phyloP scores from a whole-genome alignment of 441 rosid species.

The Daphne laureola region DNA sequence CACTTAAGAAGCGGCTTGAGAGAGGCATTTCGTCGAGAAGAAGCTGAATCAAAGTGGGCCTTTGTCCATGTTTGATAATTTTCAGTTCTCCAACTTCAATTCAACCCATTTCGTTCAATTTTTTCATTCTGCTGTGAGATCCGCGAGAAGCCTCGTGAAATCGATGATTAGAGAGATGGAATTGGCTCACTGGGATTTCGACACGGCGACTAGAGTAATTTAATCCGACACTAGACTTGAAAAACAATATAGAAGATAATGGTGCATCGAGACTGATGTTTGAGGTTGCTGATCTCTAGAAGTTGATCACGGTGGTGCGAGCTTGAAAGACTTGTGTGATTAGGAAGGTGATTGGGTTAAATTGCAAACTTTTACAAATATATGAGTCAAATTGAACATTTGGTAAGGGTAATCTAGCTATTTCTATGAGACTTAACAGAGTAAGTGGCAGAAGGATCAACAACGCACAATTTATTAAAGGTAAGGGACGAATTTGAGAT shows the following conservation, averaged over 20 bases:
- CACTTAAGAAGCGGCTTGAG: background rate
- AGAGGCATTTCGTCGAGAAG: conserved; percentile 25
- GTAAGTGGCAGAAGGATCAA: too few relatives aligned
- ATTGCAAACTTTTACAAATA: too few relatives aligned
- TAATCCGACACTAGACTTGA: conserved; percentile 28
- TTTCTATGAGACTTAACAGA: too few relatives aligned
- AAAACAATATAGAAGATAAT: background rate
- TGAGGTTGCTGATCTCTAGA: too few relatives aligned
- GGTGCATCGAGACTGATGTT: too few relatives aligned
- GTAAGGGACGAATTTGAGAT: too few relatives aligned
- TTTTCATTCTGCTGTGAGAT: conserved; percentile 36
- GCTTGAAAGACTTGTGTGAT: too few relatives aligned
- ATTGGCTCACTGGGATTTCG: conserved; percentile 47
- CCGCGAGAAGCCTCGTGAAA: conserved; percentile 38
- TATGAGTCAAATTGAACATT: too few relatives aligned
- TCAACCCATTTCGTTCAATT: conserved; percentile 35
- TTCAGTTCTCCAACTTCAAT: conserved; percentile 25
- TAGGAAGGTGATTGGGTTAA: too few relatives aligned
- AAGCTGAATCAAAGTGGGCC: conserved; percentile 52
- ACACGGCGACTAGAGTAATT: conserved; percentile 39
- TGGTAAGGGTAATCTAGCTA: too few relatives aligned
- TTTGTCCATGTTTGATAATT: conserved; percentile 36
- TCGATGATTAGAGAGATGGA: conserved; percentile 49
- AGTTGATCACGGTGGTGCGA: too few relatives aligned
- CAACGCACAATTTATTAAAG: too few relatives aligned